Percentiles rank a stretch among this genome's conserved stretches.
Conservation (phyloP, 208 protist species). For the Angomonas ambiguus region DNA sequence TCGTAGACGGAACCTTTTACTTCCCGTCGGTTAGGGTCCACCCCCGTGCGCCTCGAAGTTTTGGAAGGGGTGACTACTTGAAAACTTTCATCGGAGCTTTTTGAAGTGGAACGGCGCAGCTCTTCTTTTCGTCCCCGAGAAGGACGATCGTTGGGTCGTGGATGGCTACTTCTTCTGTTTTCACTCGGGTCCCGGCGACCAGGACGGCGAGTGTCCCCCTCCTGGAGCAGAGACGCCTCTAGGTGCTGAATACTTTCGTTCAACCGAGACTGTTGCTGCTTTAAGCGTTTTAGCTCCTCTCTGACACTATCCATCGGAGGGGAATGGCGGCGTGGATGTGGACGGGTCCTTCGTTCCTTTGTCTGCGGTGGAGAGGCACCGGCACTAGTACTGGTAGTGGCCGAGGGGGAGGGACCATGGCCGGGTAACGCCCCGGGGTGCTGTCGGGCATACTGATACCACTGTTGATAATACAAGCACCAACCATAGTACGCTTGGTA, state of each 20-base stretch:
- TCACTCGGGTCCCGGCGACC: background rate
- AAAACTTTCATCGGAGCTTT: slow-evolving; percentile 1
- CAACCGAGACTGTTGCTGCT: background rate
- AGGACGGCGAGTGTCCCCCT: background rate
- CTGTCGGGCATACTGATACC: slow-evolving; percentile 20
- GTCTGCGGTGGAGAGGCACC: too few relatives aligned
- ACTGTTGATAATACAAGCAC: slow-evolving; percentile 64
- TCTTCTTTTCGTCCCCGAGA: background rate
- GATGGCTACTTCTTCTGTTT: background rate
- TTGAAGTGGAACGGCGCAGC: background rate
- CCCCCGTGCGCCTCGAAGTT: background rate
- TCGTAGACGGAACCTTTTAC: slow-evolving; percentile 24
- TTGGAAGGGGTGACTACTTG: background rate
- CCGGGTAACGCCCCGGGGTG: too few relatives aligned
- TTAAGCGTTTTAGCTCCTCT: background rate
- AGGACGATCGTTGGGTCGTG: background rate
- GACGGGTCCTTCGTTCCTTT: background rate
- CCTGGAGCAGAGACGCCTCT: background rate
- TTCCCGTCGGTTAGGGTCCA: too few relatives aligned
- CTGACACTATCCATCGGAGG: background rate
- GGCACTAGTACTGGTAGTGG: too few relatives aligned
- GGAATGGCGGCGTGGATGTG: background rate
- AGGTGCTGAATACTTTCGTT: background rate
- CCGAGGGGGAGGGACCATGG: too few relatives aligned
- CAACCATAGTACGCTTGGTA: slow-evolving; percentile 56